A percentile compares a stretch with the other conserved stretches of the same genome.
These are phyloP conservation scores for Vanilla planifolia DNA, from an alignment of 106 monocot species.

Conservation along the genomic window DNA sequence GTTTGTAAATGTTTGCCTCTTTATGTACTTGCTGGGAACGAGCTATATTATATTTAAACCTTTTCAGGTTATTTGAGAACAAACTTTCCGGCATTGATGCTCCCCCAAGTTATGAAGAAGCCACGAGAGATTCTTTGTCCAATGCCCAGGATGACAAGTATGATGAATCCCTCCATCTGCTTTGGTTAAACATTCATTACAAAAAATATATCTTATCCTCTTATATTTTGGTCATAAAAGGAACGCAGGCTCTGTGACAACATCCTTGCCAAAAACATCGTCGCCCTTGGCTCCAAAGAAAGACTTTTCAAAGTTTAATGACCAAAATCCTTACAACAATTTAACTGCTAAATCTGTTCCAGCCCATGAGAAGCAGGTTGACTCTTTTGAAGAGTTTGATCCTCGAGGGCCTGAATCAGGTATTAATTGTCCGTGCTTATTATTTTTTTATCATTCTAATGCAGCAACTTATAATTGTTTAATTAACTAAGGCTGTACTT, in stretches of 20 bases:
- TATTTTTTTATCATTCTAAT: too few relatives aligned
- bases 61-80: constrained; percentile 27
- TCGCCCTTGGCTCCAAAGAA: constrained; percentile 20
- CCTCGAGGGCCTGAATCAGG: constrained; percentile 66
- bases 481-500: not conserved
- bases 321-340: constrained; percentile 10
- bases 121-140: constrained; percentile 20
- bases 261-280: constrained; percentile 20
- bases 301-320: constrained; percentile 15
- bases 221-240: constrained; percentile 26
- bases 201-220: constrained; percentile 1
- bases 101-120: constrained; percentile 80
- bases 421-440: too few relatives aligned
- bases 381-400: constrained; percentile 87
- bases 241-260: constrained; percentile 23
- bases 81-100: constrained; percentile 37
- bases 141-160: constrained; percentile 52
- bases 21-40: not conserved
- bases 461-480: too few relatives aligned
- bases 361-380: constrained; percentile 12
- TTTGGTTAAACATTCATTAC: not conserved
- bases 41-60: not conserved
- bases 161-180: not conserved
- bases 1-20: not conserved
- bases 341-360: constrained; percentile 10